phyloP scores from a whole-genome alignment of 441 rosid genomes.

The Kokia cookei region DNA sequence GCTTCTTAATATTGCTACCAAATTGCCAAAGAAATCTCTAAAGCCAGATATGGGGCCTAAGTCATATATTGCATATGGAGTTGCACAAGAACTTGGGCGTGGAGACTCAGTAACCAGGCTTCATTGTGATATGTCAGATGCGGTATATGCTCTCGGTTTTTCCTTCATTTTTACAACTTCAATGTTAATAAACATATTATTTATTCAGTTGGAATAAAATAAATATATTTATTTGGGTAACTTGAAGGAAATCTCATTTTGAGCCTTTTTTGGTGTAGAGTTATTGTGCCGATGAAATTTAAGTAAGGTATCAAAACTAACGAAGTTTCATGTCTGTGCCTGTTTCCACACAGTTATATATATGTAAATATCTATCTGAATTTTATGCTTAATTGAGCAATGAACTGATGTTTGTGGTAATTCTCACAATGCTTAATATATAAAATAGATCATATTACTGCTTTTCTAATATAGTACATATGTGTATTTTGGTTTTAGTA shows the following conservation, averaged over 20 bases:
- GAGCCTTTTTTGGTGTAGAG: neutral
- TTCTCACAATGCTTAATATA: neutral
- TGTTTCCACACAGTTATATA: neutral
- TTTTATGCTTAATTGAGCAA: neutral
- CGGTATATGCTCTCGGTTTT: slow-evolving; percentile 33
- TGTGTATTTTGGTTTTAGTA: no score
- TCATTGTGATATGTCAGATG: slow-evolving; percentile 96
- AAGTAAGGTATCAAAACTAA: no score
- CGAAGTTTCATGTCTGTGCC: neutral
- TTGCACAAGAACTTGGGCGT: slow-evolving; percentile 73
- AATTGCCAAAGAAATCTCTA: slow-evolving; percentile 45
- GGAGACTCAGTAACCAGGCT: slow-evolving; percentile 95
- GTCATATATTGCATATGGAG: slow-evolving; percentile 82
- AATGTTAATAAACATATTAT: neutral
- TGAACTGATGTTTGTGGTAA: neutral
- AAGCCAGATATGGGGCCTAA: slow-evolving; percentile 97
- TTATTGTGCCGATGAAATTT: neutral
- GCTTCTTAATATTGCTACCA: slow-evolving; percentile 54
- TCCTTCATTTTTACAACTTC: neutral
- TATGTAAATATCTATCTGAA: neutral
- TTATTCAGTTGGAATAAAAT: neutral
- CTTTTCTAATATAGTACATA: no score
- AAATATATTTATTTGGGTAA: neutral
- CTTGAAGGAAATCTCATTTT: neutral
- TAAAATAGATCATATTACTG: neutral